A percentile compares a stretch with the other conserved stretches of the same genome.
Conservation (phyloP, 1,284 basidiomycete genomes). For the Ganoderma lucidum region DNA sequence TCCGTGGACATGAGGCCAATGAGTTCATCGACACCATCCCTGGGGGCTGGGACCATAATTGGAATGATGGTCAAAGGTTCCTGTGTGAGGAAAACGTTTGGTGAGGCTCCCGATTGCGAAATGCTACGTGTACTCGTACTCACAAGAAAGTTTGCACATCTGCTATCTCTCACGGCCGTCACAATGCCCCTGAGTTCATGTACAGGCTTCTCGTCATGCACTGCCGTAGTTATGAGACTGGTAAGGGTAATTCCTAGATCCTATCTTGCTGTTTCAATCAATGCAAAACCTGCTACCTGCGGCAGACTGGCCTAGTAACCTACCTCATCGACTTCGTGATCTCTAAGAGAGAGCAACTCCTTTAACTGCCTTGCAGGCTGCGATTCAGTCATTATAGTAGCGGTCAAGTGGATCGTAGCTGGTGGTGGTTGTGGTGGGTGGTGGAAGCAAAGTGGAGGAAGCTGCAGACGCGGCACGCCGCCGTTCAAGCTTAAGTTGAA, state of each 20-base stretch:
- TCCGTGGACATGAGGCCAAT: conserved; percentile 52
- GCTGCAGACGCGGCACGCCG: too few species aligned
- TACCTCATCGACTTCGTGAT: conserved; percentile 29
- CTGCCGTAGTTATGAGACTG: conserved; percentile 36
- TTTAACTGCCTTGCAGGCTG: neutral
- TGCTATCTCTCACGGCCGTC: conserved; percentile 31
- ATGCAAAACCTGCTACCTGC: neutral
- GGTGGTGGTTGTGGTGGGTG: neutral
- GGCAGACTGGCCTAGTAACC: neutral
- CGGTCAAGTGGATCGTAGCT: neutral
- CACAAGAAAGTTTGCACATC: conserved; percentile 36
- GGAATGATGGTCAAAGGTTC: conserved; percentile 61
- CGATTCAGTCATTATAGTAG: neutral
- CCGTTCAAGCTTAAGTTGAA: too few species aligned
- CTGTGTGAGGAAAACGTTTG: conserved; percentile 41
- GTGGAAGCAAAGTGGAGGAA: too few species aligned
- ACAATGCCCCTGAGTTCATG: conserved; percentile 32
- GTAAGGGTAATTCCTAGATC: conserved; percentile 34
- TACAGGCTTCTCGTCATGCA: conserved; percentile 35
- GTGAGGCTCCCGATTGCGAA: neutral
- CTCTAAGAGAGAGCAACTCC: conserved; percentile 4
- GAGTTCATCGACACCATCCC: conserved; percentile 51
- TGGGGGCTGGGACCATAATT: conserved; percentile 48
- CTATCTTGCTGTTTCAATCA: conserved; percentile 24
- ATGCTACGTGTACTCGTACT: neutral